These are phyloP conservation scores for Euclidium syriacum DNA, from an alignment of 345 rosid genomes.

Conservation along the genomic window DNA sequence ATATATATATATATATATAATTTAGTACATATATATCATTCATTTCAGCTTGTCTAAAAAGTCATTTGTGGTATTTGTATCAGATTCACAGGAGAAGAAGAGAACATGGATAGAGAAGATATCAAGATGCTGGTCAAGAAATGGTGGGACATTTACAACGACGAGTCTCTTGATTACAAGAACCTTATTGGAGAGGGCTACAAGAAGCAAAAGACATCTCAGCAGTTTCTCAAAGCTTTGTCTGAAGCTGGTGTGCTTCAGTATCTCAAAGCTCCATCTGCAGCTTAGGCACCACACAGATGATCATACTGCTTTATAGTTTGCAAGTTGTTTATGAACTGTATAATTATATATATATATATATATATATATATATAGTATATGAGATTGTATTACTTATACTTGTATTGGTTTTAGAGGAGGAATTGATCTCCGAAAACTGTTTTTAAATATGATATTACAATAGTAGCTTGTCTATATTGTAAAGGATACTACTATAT, in stretches of 20 bases:
- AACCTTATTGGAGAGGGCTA: conserved; percentile 14
- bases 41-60: neutral
- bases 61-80: neutral
- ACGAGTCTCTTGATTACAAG: conserved; percentile 44
- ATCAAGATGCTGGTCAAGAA: conserved; percentile 43
- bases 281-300: conserved; percentile 44
- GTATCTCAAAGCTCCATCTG: conserved; percentile 45
- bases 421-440: no score
- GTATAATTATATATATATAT: no score
- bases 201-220: conserved; percentile 30
- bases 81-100: conserved; percentile 53
- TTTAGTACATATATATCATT: neutral
- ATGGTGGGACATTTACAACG: conserved; percentile 63
- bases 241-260: conserved; percentile 30
- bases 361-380: no score
- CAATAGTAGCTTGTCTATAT: no score
- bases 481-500: no score
- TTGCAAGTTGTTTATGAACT: no score
- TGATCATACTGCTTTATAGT: no score
- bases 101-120: conserved; percentile 55
- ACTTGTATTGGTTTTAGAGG: no score
- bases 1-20: no score
- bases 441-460: no score
- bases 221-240: conserved; percentile 39
- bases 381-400: no score